These are phyloP conservation scores for Clausena lansium DNA, from an alignment of 345 rosid species.

Conservation along the genomic window DNA sequence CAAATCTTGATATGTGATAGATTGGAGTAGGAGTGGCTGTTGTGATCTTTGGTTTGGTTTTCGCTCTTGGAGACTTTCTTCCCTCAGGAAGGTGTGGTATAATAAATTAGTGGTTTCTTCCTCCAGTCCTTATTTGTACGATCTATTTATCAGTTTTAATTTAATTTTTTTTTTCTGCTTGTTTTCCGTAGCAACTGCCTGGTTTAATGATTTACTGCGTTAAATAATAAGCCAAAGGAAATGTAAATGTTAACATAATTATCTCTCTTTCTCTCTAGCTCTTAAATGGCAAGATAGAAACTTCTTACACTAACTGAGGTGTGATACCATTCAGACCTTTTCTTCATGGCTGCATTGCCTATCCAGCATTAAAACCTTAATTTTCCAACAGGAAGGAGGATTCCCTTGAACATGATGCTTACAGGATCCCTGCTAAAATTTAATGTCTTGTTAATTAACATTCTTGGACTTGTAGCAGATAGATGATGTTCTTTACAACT, in stretches of 20 bases:
- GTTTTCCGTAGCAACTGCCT: background rate
- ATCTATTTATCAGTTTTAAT: conserved; percentile 19
- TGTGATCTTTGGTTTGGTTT: conserved; percentile 86
- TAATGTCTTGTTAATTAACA: background rate
- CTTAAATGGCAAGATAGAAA: background rate
- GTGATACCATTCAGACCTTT: background rate
- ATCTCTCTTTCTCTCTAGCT: background rate
- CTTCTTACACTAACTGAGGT: background rate
- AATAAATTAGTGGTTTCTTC: conserved; percentile 17
- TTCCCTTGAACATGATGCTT: background rate
- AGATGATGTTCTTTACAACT: background rate
- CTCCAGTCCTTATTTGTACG: conserved; percentile 14
- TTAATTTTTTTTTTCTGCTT: background rate
- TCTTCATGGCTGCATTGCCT: background rate
- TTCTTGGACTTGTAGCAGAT: background rate
- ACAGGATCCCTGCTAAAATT: background rate
- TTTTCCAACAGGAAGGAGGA: background rate
- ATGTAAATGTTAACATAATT: background rate
- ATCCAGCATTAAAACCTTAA: too few relatives aligned
- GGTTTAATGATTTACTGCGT: background rate
- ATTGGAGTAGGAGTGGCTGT: conserved; percentile 93
- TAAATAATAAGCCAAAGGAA: background rate
- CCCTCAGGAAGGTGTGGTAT: conserved; percentile 72
- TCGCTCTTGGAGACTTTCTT: conserved; percentile 93
- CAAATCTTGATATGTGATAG: conserved; percentile 35